phyloP scores from a whole-genome alignment of 208 protist species.

The Novymonas esmeraldas region DNA sequence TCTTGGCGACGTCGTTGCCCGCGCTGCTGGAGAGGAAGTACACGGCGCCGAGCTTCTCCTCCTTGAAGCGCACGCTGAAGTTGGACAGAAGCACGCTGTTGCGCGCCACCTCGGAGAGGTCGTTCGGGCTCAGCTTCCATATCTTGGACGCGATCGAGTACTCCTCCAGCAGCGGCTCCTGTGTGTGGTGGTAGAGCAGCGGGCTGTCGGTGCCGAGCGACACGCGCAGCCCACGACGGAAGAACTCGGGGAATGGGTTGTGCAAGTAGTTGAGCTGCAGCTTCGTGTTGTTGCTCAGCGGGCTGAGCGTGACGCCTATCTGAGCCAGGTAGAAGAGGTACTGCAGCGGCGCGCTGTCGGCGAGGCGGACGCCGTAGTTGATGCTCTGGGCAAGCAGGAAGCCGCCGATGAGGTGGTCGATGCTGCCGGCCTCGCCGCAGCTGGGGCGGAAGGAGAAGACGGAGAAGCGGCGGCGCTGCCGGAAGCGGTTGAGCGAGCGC shows the following conservation, averaged over 20 bases:
- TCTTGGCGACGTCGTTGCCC: conserved; percentile 82
- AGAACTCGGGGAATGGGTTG: conserved; percentile 97
- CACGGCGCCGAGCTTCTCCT: conserved; percentile 81
- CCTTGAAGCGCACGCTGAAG: conserved; percentile 84
- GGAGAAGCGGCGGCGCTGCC: conserved; percentile 84
- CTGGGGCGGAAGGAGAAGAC: conserved; percentile 98
- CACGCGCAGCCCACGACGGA: conserved; percentile 96
- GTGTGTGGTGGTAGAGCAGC: conserved; percentile 97
- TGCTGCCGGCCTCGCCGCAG: conserved; percentile 93
- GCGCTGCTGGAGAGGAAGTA: conserved; percentile 89
- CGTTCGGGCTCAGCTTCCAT: conserved; percentile 91
- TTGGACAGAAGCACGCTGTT: conserved; percentile 89
- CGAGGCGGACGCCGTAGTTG: conserved; percentile 97
- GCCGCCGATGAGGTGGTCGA: conserved; percentile 94
- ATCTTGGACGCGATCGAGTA: conserved; percentile 94
- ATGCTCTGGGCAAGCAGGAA: conserved; percentile 96
- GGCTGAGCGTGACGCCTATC: conserved; percentile 97
- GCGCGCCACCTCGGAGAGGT: conserved; percentile 93
- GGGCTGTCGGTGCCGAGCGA: conserved; percentile 96
- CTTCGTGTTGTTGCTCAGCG: conserved; percentile 99
- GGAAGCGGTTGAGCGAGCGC: conserved; percentile 95
- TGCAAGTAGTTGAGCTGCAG: conserved; percentile 95
- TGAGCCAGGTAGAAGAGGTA: conserved; percentile 99
- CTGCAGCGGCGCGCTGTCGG: conserved; percentile 92
- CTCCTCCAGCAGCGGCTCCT: conserved; percentile 93